Evolutionary conservation across 176 grass and related monocot genomes (phyloP).

Genomic region (Paspalum vaginatum): DNA sequence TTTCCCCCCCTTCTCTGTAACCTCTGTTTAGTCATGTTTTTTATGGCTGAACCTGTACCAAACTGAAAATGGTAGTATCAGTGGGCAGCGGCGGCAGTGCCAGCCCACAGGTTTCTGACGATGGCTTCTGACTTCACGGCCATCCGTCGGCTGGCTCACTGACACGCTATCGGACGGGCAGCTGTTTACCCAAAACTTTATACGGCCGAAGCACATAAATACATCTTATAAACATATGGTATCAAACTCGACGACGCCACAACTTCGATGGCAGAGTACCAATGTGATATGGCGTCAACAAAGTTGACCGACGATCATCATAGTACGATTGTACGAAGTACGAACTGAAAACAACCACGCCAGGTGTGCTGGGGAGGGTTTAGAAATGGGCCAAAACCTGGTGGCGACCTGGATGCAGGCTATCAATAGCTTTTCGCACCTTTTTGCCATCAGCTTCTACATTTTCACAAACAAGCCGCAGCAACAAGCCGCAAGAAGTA

Average conservation of each 20-base stretch:
- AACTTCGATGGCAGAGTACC: neutral
- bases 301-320: neutral
- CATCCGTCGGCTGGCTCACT: neutral
- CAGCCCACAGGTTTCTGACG: neutral
- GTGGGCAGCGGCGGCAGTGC: neutral
- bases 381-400: neutral
- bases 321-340: too few species aligned
- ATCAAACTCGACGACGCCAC: neutral
- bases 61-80: neutral
- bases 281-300: neutral
- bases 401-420: neutral
- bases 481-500: neutral
- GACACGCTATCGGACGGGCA: too few species aligned
- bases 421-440: neutral
- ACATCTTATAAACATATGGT: neutral
- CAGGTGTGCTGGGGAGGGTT: neutral
- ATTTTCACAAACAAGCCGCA: slow-evolving; percentile 13
- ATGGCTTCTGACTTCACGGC: neutral
- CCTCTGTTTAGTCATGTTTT: neutral
- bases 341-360: neutral
- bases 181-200: too few species aligned
- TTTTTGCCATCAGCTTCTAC: slow-evolving; percentile 15
- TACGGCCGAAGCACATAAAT: too few species aligned
- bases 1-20: neutral
- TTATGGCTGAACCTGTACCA: neutral